Percentiles rank a stretch among this genome's conserved stretches.
phyloP scores from a whole-genome alignment of 2,329 filamentous ascomycete genomes.

The Sphaerulina vaccinii region DNA sequence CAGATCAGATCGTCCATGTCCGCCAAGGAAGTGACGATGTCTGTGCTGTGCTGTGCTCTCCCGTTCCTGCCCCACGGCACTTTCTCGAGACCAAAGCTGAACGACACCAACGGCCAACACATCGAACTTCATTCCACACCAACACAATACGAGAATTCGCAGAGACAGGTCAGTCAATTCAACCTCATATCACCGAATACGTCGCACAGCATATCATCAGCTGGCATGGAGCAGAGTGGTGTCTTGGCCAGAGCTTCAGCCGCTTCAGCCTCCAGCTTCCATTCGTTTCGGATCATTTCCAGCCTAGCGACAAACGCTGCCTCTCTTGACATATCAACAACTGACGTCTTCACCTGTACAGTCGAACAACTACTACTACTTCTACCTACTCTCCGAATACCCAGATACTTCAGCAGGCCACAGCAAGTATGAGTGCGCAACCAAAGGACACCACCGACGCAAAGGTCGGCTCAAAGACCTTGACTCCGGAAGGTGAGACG shows the following conservation, averaged over 20 bases:
- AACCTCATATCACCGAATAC: too few relatives aligned
- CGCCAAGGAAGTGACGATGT: neutral
- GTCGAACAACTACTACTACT: conserved; percentile 6
- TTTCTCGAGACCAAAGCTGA: too few relatives aligned
- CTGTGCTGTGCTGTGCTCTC: neutral
- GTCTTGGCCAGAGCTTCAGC: conserved; percentile 10
- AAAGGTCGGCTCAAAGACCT: conserved; percentile 36
- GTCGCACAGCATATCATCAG: too few relatives aligned
- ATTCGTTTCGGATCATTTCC: conserved; percentile 19
- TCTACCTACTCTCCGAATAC: conserved; percentile 9
- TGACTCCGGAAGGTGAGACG: conserved; percentile 41
- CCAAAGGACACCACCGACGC: conserved; percentile 38
- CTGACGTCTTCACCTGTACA: neutral
- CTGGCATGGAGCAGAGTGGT: neutral
- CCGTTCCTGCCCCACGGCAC: too few relatives aligned
- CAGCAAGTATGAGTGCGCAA: conserved; percentile 31
- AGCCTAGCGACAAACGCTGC: conserved; percentile 14
- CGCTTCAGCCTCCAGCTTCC: conserved; percentile 9
- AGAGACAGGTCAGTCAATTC: too few relatives aligned
- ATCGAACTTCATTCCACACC: neutral
- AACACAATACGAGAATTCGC: neutral
- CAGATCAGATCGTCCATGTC: neutral
- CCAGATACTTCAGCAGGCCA: conserved; percentile 15
- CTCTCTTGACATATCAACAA: neutral
- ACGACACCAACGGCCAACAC: too few relatives aligned